Evolutionary conservation across 345 rosid genomes (phyloP), one percentile per base, ranked within the genome.

Genomic region (Arabis hirsuta): DNA sequence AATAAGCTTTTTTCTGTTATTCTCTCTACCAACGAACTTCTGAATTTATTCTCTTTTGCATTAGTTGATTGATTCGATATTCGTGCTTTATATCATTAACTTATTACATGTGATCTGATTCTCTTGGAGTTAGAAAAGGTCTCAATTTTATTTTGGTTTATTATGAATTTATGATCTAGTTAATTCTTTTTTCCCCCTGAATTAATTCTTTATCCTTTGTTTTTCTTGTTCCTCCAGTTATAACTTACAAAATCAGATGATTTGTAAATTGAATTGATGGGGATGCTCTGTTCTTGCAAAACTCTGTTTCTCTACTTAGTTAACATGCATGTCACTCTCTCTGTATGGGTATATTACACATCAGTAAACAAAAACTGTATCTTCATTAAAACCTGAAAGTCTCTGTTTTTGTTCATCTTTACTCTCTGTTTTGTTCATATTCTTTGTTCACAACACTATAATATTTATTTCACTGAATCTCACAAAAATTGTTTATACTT

Each of bases 241-340:
- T 29, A 29, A 29, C 32, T 29, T 29, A 29, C 32, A 4, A 14
- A 60, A 43, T 58, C 12, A 47, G 46, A 29, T 62, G 34, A 13
- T 4, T 26, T 16, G 12, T 7, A 31, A 32, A 16, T 3, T 22
- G 64, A 56, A 13, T 5, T 5, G 12, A 48, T 47, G 57, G 3
- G 47, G 11, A 34, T n/a, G 52, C 51, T 26, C 67, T 71, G 75
- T n/a, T 71, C 32, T 52, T 61, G 24, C 51, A 5, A 12, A 29
- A 50, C 0, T 51, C 34, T 51, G 61, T 19, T 55, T 45, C 8
- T 64, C 14, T 11, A 51, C n/a, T 52, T 26, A 47, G 36, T 56
- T 48, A 31, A 63, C 52, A 59, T 67, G 73, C 78, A 74, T 52
- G 62, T 45, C 55, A 60, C 20, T 20, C 26, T 22, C 13, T 65